Evolutionary conservation across 306 rosid genomes (phyloP), one percentile per base, ranked within the genome.

Genomic region (Albizia julibrissin): DNA sequence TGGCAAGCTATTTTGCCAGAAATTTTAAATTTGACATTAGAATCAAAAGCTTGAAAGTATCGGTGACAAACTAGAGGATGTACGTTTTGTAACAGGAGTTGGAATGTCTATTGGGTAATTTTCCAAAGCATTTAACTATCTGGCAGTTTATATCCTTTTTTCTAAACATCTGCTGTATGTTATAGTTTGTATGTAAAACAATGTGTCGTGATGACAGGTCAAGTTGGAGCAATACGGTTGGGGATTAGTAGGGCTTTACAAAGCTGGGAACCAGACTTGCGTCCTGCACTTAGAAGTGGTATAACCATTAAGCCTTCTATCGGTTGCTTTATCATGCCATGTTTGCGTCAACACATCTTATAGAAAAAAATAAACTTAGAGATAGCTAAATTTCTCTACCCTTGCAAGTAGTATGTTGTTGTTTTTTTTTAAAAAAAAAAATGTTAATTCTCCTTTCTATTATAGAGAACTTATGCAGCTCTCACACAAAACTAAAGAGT

Each of bases 241-340:
- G 97, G 99, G 69, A 86, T 95, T 83, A 95, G 97, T 89, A 93
- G 80, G 91, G 99, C 99, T 80, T 86, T 95, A 87, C 99, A 95
- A 88, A 91, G 81, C 80, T 95, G 97, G 99, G 98, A 93, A 90
- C 99, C 99, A 19, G 97, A 88, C 71, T 26, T 92, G 84, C 98
- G 94, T 69, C 97, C 99, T 34, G 84, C 94, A 15, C 90, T 95
- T 46, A 86, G 88, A 93, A 89, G 44, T 67, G 92, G 99, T 92
- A 91, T 39, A 69, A 29, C 79, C 76, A 11, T 44, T 68, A 33
- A 29, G 40, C 65, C 19, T 69, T 79, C 50, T 61, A 3, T 56
- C 14, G 39, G 16, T 27, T 68, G 65, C 42, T 78, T 72, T 39
- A 13, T 61, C 75, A 31, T 81, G 49, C 67, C 80, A 58, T 58